Evolutionary conservation across 2,329 filamentous ascomycete genomes (phyloP).

Genomic region (Phoma sp.): DNA sequence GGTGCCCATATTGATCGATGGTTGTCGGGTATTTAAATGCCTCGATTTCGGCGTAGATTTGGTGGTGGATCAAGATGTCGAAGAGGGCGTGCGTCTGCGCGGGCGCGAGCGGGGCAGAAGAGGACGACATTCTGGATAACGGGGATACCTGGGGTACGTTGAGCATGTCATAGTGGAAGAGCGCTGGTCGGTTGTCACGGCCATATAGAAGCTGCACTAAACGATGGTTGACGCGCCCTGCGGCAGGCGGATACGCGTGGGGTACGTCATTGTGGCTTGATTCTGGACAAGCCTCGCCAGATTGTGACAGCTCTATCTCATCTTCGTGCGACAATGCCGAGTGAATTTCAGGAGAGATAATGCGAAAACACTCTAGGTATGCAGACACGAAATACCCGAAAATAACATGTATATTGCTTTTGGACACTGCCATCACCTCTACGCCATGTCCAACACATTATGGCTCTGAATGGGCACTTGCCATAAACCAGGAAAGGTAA

Average conservation of each 20-base stretch:
- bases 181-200: conserved; percentile 14
- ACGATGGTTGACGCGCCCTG: conserved; percentile 14
- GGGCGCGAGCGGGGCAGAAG: conserved; percentile 44
- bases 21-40: conserved; percentile 70
- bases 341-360: too few relatives aligned
- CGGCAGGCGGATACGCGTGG: conserved; percentile 6
- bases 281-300: neutral
- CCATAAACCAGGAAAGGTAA: too few relatives aligned
- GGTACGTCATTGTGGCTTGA: conserved; percentile 11
- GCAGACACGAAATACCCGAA: too few relatives aligned
- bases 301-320: neutral
- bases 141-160: neutral
- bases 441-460: too few relatives aligned
- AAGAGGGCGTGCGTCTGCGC: conserved; percentile 58
- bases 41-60: conserved; percentile 70
- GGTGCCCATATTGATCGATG: conserved; percentile 72
- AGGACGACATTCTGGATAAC: conserved; percentile 6
- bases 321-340: too few relatives aligned
- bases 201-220: conserved; percentile 17
- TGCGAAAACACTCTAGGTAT: too few relatives aligned
- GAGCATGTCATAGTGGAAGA: conserved; percentile 7
- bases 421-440: too few relatives aligned
- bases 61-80: conserved; percentile 61
- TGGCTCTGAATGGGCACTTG: too few relatives aligned
- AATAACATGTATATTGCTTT: too few relatives aligned